phyloP scores from a whole-genome alignment of 2,329 filamentous ascomycete genomes.

The Xylariaceae sp. region DNA sequence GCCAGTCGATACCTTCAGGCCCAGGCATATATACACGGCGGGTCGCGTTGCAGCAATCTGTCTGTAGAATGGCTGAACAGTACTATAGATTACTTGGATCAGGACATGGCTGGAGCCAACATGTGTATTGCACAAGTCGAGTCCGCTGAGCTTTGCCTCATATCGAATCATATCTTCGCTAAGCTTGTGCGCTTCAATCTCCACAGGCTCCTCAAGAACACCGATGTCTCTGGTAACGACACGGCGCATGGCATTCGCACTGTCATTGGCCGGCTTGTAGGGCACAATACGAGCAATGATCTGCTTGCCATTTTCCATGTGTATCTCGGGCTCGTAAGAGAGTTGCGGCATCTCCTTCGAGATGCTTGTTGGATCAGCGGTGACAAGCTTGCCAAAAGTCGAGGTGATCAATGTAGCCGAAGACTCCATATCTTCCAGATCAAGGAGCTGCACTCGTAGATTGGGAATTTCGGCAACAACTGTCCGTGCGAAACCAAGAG shows the following conservation, averaged over 20 bases:
- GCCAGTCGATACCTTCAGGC: conserved; percentile 22
- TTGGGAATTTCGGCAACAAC: conserved; percentile 25
- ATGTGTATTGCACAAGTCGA: background rate
- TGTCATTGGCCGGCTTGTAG: conserved; percentile 32
- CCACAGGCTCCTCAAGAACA: conserved; percentile 28
- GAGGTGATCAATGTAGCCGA: conserved; percentile 12
- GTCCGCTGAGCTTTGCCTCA: conserved; percentile 8
- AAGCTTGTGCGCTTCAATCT: conserved; percentile 17
- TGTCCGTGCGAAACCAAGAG: conserved; percentile 27
- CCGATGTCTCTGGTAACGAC: conserved; percentile 29
- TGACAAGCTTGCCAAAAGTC: conserved; percentile 9
- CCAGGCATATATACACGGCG: conserved; percentile 31
- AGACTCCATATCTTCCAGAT: conserved; percentile 15
- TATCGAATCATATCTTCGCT: conserved; percentile 17
- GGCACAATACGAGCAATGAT: conserved; percentile 37
- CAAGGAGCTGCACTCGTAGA: conserved; percentile 23
- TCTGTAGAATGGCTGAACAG: conserved; percentile 25
- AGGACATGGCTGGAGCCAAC: conserved; percentile 1
- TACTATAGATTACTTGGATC: conserved; percentile 35
- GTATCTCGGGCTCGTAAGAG: conserved; percentile 33
- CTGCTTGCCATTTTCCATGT: conserved; percentile 29
- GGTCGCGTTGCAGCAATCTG: conserved; percentile 10
- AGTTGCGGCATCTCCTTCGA: conserved; percentile 16
- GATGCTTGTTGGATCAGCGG: no score
- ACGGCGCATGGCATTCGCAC: conserved; percentile 34